A percentile compares a stretch with the other conserved stretches of the same genome.
phyloP scores from a whole-genome alignment of 2,329 filamentous ascomycete genomes.

The Plectosphaerella plurivora region DNA sequence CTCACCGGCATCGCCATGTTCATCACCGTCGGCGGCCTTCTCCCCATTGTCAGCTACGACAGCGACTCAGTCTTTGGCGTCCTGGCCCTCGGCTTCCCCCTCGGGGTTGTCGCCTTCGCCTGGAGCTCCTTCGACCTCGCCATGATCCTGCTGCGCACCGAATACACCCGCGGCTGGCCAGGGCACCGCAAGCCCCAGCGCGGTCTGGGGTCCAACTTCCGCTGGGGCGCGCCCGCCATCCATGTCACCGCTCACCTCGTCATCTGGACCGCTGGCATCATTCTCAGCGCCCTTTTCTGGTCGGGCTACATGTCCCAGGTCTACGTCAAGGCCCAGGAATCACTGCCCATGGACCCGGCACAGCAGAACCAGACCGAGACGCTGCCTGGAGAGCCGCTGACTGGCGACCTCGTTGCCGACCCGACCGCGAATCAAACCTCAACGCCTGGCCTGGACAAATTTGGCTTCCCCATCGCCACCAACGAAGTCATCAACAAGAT shows the following conservation, averaged over 20 bases:
- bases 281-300: neutral
- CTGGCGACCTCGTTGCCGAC: no score
- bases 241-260: conserved; percentile 8
- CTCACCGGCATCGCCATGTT: conserved; percentile 2
- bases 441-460: no score
- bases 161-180: no score
- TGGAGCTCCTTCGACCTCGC: conserved; percentile 7
- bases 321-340: no score
- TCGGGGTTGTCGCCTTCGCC: neutral
- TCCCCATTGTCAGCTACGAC: no score
- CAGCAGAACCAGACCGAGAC: no score
- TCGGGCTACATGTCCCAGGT: no score
- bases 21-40: neutral
- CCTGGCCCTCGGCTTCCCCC: conserved; percentile 5
- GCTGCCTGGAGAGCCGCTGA: no score
- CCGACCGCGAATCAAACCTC: no score
- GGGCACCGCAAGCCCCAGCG: neutral
- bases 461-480: no score
- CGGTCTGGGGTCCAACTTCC: conserved; percentile 5
- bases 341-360: no score
- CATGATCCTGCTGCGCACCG: conserved; percentile 1
- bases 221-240: conserved; percentile 1
- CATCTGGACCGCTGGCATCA: conserved; percentile 2
- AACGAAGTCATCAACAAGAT: neutral
- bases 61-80: neutral